These are phyloP conservation scores for Onygenales sp. DNA, from an alignment of 2,329 filamentous ascomycete genomes.

Conservation along the genomic window DNA sequence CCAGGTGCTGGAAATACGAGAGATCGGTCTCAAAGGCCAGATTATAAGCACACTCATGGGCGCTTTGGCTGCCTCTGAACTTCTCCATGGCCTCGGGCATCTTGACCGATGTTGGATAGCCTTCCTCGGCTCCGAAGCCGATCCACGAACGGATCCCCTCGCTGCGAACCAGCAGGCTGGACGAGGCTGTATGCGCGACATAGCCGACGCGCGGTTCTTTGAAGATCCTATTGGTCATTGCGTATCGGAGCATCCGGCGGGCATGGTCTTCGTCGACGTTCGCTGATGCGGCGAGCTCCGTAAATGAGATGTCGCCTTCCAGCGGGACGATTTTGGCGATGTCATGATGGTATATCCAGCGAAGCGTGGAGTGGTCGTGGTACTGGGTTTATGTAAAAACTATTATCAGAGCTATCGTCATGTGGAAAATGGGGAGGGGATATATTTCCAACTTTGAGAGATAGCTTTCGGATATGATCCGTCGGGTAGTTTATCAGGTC, in stretches of 20 bases:
- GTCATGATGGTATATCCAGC: too few species aligned
- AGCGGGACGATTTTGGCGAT: too few species aligned
- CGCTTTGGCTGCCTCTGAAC: constrained; percentile 5
- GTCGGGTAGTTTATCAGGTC: too few species aligned
- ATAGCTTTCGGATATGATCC: too few species aligned
- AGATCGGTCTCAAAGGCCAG: not conserved
- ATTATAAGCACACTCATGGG: not conserved
- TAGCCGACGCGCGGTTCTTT: constrained; percentile 6
- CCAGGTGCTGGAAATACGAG: not conserved
- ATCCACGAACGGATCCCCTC: constrained; percentile 11
- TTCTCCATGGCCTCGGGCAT: constrained; percentile 4
- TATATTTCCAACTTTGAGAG: too few species aligned
- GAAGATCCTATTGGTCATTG: constrained; percentile 10
- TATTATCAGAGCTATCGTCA: too few species aligned
- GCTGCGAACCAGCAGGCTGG: constrained; percentile 7
- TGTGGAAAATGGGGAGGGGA: too few species aligned
- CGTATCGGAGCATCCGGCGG: constrained; percentile 7
- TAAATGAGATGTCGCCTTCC: not conserved
- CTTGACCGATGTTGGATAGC: constrained; percentile 5
- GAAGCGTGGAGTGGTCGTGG: too few species aligned
- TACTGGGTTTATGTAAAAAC: too few species aligned
- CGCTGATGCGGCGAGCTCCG: constrained; percentile 5
- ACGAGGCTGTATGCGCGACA: constrained; percentile 10
- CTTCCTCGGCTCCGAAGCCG: constrained; percentile 7
- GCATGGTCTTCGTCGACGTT: constrained; percentile 6